Conservation (phyloP, 2,329 filamentous ascomycete species). For the Alternaria atra region DNA sequence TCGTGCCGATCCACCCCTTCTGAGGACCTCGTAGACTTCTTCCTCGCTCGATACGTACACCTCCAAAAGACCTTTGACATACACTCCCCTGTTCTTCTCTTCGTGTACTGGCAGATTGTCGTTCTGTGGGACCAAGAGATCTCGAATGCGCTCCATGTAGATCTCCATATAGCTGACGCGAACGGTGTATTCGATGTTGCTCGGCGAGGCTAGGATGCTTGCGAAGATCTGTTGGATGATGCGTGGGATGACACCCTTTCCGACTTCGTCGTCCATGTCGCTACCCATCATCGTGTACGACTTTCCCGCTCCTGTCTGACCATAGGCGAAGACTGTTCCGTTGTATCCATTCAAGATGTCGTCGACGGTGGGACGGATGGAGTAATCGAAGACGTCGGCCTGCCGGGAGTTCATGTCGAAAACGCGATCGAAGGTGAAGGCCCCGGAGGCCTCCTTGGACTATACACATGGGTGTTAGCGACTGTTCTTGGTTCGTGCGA, state of each 20-base stretch:
- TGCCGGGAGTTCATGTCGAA: conserved; percentile 95
- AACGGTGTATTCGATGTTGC: conserved; percentile 98
- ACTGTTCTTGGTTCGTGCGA: background rate
- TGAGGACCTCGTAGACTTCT: conserved; percentile 97
- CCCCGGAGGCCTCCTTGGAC: conserved; percentile 82
- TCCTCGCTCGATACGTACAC: conserved; percentile 95
- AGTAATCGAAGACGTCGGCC: conserved; percentile 96
- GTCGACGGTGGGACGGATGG: conserved; percentile 93
- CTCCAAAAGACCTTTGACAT: conserved; percentile 93
- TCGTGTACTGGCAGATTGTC: conserved; percentile 98
- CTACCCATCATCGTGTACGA: conserved; percentile 99
- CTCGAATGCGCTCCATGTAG: conserved; percentile 98
- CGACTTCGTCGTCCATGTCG: conserved; percentile 88
- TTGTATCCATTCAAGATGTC: conserved; percentile 99
- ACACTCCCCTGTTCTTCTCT: conserved; percentile 94
- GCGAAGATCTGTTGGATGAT: conserved; percentile 98
- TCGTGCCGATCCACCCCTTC: conserved; percentile 86
- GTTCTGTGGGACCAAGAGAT: conserved; percentile 90
- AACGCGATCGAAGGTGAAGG: conserved; percentile 94
- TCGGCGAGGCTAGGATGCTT: conserved; percentile 89
- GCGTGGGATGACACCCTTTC: conserved; percentile 93
- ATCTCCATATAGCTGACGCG: conserved; percentile 99
- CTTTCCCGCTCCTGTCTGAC: conserved; percentile 97
- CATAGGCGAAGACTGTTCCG: conserved; percentile 97
- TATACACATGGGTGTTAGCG: conserved; percentile 52